Evolutionary conservation across 2,329 filamentous ascomycete species (phyloP).

Genomic region (Dothideomycetes sp.): DNA sequence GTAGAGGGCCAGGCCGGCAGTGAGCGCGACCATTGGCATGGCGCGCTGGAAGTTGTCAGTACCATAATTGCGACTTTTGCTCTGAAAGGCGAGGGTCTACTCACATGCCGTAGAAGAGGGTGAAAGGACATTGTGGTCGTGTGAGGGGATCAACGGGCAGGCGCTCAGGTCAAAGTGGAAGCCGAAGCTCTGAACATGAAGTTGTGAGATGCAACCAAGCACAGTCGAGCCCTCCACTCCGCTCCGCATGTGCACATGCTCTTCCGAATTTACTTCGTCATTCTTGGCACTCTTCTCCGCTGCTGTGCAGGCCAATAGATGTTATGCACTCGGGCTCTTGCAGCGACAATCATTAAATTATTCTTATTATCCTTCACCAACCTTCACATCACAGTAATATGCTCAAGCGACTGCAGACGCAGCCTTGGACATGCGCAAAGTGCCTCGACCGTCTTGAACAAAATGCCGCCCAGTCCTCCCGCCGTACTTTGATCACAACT

Average conservation of each 20-base stretch:
- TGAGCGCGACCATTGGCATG: slow-evolving; percentile 35
- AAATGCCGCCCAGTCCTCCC: slow-evolving; percentile 9
- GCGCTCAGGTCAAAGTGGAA: too few species aligned
- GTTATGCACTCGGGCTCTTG: too few species aligned
- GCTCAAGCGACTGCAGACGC: slow-evolving; percentile 29
- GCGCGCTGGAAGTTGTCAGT: slow-evolving; percentile 31
- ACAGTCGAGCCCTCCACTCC: too few species aligned
- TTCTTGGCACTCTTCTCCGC: background rate
- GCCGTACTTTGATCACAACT: slow-evolving; percentile 17
- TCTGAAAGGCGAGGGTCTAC: slow-evolving; percentile 11
- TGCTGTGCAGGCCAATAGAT: background rate
- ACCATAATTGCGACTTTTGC: slow-evolving; percentile 1
- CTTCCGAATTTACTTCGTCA: too few species aligned
- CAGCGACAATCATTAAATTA: too few species aligned
- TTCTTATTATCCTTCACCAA: too few species aligned
- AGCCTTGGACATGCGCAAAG: slow-evolving; percentile 51
- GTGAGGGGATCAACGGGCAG: background rate
- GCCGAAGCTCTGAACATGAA: too few species aligned
- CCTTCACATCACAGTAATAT: slow-evolving; percentile 15
- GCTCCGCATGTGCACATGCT: too few species aligned
- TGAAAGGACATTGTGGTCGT: slow-evolving; percentile 39
- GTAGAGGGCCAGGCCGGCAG: slow-evolving; percentile 34
- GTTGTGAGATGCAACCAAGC: too few species aligned
- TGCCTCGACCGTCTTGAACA: slow-evolving; percentile 37
- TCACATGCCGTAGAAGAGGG: slow-evolving; percentile 42